Evolutionary conservation across 2,329 filamentous ascomycete species (phyloP).

Genomic region (Colletotrichum gigasporum): DNA sequence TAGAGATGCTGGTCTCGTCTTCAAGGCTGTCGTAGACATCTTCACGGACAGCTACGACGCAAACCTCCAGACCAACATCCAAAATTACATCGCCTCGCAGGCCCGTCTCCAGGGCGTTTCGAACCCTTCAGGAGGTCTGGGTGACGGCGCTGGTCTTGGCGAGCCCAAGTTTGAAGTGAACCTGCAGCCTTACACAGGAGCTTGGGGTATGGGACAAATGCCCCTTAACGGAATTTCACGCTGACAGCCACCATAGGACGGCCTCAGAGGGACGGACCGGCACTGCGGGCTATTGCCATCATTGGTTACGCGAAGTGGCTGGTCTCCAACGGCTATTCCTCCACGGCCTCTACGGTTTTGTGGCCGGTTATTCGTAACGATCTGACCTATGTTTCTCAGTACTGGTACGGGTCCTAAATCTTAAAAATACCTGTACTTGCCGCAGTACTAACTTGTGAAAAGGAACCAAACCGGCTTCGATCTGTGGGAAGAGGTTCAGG

Average conservation of each 20-base stretch:
- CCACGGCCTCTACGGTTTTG: constrained; percentile 62
- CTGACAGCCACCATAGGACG: constrained; percentile 55
- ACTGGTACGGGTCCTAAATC: constrained; percentile 59
- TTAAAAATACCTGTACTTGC: neutral
- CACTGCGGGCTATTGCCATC: constrained; percentile 78
- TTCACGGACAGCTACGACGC: constrained; percentile 68
- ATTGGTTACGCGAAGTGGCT: constrained; percentile 79
- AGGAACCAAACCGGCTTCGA: constrained; percentile 73
- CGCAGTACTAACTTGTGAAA: neutral
- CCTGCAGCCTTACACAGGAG: constrained; percentile 68
- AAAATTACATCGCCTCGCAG: constrained; percentile 75
- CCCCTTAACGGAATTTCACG: fast-evolving
- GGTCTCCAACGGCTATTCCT: constrained; percentile 70
- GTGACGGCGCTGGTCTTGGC: constrained; percentile 65
- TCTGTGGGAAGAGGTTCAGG: constrained; percentile 84
- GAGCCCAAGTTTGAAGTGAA: constrained; percentile 80
- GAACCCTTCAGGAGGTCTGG: constrained; percentile 73
- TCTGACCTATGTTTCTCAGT: constrained; percentile 77
- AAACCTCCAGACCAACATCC: constrained; percentile 66
- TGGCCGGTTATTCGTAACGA: constrained; percentile 84
- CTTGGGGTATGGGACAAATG: constrained; percentile 62
- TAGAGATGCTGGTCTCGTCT: constrained; percentile 75
- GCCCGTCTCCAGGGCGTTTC: constrained; percentile 72
- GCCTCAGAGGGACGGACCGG: constrained; percentile 82
- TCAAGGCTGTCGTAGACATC: constrained; percentile 74